Evolutionary conservation across 2,329 filamentous ascomycete species (phyloP).

Genomic region (Fusarium brachygibbosum): DNA sequence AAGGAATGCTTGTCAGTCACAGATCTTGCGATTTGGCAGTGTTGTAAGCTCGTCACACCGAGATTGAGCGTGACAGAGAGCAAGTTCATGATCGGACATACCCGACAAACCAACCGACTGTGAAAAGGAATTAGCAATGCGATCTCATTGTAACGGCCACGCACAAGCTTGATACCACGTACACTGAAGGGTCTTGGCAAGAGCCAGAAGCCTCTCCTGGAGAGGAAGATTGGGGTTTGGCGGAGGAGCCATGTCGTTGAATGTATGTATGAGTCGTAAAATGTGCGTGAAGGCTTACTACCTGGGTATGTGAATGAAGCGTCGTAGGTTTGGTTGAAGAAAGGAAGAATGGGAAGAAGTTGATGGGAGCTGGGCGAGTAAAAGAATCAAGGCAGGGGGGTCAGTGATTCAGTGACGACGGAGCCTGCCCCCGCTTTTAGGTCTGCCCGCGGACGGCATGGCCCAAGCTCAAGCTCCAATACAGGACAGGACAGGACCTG

Average conservation of each 20-base stretch:
- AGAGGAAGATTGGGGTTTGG: constrained; percentile 78
- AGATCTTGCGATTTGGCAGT: constrained; percentile 1
- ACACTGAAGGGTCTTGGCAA: constrained; percentile 95
- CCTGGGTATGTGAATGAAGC: background rate
- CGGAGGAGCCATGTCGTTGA: constrained; percentile 74
- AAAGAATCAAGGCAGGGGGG: constrained; percentile 41
- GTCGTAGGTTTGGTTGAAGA: constrained; percentile 18
- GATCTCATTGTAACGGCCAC: constrained; percentile 14
- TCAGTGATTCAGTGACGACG: constrained; percentile 43
- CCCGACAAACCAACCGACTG: constrained; percentile 85
- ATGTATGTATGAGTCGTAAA: constrained; percentile 12
- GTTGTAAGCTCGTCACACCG: constrained; percentile 19
- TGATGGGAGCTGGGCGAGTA: constrained; percentile 23
- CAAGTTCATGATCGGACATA: constrained; percentile 63
- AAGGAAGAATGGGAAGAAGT: constrained; percentile 32
- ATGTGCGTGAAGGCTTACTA: background rate
- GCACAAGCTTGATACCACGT: constrained; percentile 57
- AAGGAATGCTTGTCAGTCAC: constrained; percentile 32
- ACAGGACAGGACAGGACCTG: background rate
- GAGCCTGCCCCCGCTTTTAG: constrained; percentile 38
- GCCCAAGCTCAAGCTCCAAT: constrained; percentile 33
- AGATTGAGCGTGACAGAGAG: constrained; percentile 11
- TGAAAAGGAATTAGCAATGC: constrained; percentile 44
- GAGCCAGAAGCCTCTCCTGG: constrained; percentile 78
- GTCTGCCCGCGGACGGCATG: constrained; percentile 2